phyloP scores from a whole-genome alignment of 139 green algal genomes.

The Limnomonas spitsbergensis region DNA sequence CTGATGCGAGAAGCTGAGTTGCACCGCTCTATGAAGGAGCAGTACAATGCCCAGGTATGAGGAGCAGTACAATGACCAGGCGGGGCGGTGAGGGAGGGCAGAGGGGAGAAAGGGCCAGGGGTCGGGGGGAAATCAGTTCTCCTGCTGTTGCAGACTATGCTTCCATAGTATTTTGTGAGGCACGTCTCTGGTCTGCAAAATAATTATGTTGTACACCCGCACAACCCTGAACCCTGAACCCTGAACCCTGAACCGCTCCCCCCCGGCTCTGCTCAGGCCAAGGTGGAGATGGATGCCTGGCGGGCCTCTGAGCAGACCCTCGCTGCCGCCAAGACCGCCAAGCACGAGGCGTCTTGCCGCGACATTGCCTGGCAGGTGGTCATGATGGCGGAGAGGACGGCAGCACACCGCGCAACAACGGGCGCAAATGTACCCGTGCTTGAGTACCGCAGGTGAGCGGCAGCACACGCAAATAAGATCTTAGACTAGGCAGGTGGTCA shows the following conservation, averaged over 20 bases:
- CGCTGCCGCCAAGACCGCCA: conserved; percentile 33
- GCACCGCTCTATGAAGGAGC: conserved; percentile 32
- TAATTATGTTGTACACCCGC: no score
- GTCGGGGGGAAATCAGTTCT: no score
- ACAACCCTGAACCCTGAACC: no score
- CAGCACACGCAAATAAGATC: background rate
- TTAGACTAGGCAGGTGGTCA: no score
- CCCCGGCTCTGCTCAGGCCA: conserved; percentile 24
- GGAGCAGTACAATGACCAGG: no score
- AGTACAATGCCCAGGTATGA: no score
- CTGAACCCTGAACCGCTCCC: no score
- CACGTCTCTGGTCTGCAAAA: no score
- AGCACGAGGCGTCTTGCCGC: conserved; percentile 28
- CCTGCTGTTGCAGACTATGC: no score
- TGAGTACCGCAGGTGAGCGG: conserved; percentile 51
- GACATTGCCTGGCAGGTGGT: conserved; percentile 58
- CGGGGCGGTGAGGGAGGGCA: no score
- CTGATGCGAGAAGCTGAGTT: conserved; percentile 49
- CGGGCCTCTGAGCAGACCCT: conserved; percentile 35
- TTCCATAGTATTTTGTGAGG: no score
- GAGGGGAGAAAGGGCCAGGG: no score
- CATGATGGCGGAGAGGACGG: conserved; percentile 53
- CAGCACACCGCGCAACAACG: conserved; percentile 51
- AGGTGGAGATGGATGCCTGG: conserved; percentile 49
- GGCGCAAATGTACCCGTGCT: conserved; percentile 48